Evolutionary conservation across 306 rosid genomes (phyloP), one percentile per base, ranked within the genome.

Genomic region (Acacia crassicarpa): DNA sequence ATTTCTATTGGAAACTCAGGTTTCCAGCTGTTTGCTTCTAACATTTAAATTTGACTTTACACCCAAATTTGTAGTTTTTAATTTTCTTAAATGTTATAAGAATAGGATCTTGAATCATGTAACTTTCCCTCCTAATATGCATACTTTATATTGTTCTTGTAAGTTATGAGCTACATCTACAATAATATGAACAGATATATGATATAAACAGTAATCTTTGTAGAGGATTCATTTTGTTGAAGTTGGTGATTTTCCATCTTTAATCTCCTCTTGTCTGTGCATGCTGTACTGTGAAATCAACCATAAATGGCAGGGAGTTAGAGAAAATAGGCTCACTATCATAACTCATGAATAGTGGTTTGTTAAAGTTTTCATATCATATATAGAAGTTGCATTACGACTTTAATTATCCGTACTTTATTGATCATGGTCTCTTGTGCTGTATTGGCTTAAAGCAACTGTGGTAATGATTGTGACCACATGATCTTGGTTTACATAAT

Each of bases 391-490:
- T 45, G 32, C 35, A 72, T 80, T 17, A 15, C 32, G 74, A 6
- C 63, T 67, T 49, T 10, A 49, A 49, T 33, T 78, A 58, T 1
- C n/a, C 67, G 67, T 54, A 22, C 43, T 33, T 14, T 41, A 13
- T 30, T 17, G 54, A 33, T 67, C 32, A 49, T 4, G 82, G 25
- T 67, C 51, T 38, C 45, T 27, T 40, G 27, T 48, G 65, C 41
- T 73, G 61, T 80, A 22, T 79, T 30, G 43, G 80, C 48, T 54
- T 71, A 65, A 45, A 71, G 72, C 20, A 51, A 27, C 65, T 17
- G 25, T 74, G 67, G 7, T 65, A 62, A 20, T 83, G 77, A 62
- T 83, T 30, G 74, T 54, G 53, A 12, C 77, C 67, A 54, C 61
- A 9, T 66, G 46, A 62, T 77, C 54, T 80, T 76, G 20, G 77